Evolutionary conservation across 2,329 filamentous ascomycete species (phyloP).

Genomic region (Exophiala sideris): DNA sequence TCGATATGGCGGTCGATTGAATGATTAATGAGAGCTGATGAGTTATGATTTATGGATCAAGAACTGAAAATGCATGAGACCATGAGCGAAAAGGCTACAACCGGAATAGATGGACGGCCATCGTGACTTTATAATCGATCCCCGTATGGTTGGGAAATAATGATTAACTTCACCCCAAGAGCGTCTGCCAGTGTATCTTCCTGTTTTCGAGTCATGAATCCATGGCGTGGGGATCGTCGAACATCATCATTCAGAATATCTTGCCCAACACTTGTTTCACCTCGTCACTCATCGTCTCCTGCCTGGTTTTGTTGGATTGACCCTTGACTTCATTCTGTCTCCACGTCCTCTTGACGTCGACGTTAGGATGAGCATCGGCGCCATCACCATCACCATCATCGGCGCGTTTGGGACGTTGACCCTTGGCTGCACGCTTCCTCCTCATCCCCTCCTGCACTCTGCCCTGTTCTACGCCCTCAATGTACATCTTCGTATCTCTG

Average conservation of each 20-base stretch:
- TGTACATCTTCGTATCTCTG: constrained; percentile 44
- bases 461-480: constrained; percentile 39
- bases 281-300: constrained; percentile 35
- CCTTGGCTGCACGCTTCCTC: constrained; percentile 43
- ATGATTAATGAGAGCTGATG: constrained; percentile 27
- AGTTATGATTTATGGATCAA: constrained; percentile 3
- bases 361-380: constrained; percentile 15
- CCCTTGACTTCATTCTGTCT: constrained; percentile 41
- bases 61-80: constrained; percentile 22
- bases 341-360: constrained; percentile 34
- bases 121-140: too few species aligned
- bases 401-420: constrained; percentile 12
- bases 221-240: too few species aligned
- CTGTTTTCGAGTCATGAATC: too few species aligned
- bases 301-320: constrained; percentile 25
- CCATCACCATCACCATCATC: constrained; percentile 28
- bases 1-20: constrained; percentile 55
- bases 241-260: constrained; percentile 38
- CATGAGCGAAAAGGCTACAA: too few species aligned
- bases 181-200: too few species aligned
- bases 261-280: constrained; percentile 45
- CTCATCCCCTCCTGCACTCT: constrained; percentile 39
- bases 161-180: too few species aligned
- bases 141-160: too few species aligned
- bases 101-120: too few species aligned